Evolutionary conservation across 441 rosid species (phyloP), one percentile per base, ranked within the genome.

Genomic region (Aquilaria agallochum): DNA sequence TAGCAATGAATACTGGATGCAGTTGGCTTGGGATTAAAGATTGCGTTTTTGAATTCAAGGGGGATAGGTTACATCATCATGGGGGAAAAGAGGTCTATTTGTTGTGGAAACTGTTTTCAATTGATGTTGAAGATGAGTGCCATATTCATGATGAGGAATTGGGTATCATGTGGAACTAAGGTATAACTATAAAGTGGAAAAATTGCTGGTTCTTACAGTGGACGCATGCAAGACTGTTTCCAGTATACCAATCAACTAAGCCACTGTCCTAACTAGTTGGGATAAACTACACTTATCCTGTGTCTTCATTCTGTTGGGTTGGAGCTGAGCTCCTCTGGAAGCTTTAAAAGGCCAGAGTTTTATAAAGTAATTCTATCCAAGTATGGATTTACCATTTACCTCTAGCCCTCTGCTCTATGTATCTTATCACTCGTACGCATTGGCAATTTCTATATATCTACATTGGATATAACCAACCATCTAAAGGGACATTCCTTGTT

Each of bases 1-100:
- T 70, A n/a, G 76, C 71, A 65, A 71, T 58, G 33, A 54, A 52
- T 53, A 56, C 64, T 36, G 90, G 86, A 65, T 75, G 74, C 72
- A 89, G 96, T 74, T 82, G 80, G 77, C 79, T 92, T 60, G 78
- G 78, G 51, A 61, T 83, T 52, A 74, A 69, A 70, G 72, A 78
- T 59, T 65, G 58, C 9, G 68, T 78, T 31, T 74, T 68, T 62
- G 45, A 60, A 61, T 89, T 89, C 14, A 66, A 58, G 34, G 85
- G 70, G 51, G 73, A 80, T 60, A 76, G 72, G 53, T 76, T 92
- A 60, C 78, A 71, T 61, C 75, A 82, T 61, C 76, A 74, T 65
- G 84, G 92, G 44, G 81, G 85, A 52, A 58, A 60, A 64, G 79
- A 82, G 5, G 55, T 83, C 40, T 82, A 57, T 58, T 10, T 44